Percentiles rank a stretch among this genome's conserved stretches.
phyloP scores from a whole-genome alignment of 2,329 filamentous ascomycete species.

The Aspergillus sp. region DNA sequence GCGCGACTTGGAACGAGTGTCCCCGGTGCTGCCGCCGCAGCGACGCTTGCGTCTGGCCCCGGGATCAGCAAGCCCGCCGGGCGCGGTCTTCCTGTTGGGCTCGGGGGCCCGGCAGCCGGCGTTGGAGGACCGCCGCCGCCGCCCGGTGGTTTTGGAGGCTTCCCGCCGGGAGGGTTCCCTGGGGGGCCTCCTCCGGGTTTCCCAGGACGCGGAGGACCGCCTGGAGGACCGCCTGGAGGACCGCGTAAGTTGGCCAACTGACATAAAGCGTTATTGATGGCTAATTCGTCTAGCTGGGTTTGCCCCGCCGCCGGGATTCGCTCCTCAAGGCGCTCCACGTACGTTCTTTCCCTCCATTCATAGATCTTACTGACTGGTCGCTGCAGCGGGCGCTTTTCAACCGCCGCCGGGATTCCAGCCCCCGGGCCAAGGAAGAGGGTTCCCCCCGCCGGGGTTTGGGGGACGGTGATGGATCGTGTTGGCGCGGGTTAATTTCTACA shows the following conservation, averaged over 20 bases:
- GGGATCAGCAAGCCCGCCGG: slow-evolving; percentile 88
- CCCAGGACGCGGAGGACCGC: slow-evolving; percentile 42
- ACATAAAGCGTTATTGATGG: slow-evolving; percentile 1
- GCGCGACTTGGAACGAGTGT: slow-evolving; percentile 73
- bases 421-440: slow-evolving; percentile 45
- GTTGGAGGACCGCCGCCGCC: slow-evolving; percentile 71
- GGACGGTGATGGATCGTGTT: slow-evolving; percentile 26
- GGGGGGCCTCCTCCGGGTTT: slow-evolving; percentile 43
- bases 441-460: slow-evolving; percentile 43
- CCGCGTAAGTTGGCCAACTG: neutral
- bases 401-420: slow-evolving; percentile 68
- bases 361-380: slow-evolving; percentile 26
- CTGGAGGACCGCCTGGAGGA: slow-evolving; percentile 43
- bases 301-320: slow-evolving; percentile 40
- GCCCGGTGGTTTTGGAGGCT: slow-evolving; percentile 43
- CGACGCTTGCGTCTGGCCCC: slow-evolving; percentile 69
- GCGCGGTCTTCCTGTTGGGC: slow-evolving; percentile 69
- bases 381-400: slow-evolving; percentile 43
- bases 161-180: slow-evolving; percentile 46
- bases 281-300: slow-evolving; percentile 35
- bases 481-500: slow-evolving; percentile 15
- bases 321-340: slow-evolving; percentile 37
- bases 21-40: slow-evolving; percentile 50
- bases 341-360: slow-evolving; percentile 21
- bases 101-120: slow-evolving; percentile 81